Conservation (phyloP, 768 basidiomycete species). For the Suillus alpinus region DNA sequence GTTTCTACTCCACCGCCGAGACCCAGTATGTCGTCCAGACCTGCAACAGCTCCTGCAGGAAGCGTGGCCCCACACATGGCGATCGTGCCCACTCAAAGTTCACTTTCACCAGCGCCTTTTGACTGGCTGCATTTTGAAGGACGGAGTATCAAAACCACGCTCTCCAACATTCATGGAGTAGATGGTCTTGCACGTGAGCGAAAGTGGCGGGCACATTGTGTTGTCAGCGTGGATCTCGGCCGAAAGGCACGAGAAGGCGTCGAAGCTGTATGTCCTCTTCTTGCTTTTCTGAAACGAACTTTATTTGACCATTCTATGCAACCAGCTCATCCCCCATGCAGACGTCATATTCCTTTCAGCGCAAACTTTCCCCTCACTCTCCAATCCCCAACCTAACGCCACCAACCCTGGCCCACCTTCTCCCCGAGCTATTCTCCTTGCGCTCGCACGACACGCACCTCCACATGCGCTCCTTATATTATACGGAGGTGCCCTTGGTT, state of each 20-base stretch:
- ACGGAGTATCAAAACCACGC: constrained; percentile 72
- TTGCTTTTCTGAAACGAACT: background rate
- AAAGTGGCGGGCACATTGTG: constrained; percentile 80
- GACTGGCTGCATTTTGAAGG: constrained; percentile 90
- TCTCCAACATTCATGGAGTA: constrained; percentile 73
- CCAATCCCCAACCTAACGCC: constrained; percentile 43
- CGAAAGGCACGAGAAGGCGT: constrained; percentile 72
- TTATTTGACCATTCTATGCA: constrained; percentile 3
- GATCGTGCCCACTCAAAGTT: constrained; percentile 35
- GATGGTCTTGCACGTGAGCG: constrained; percentile 81
- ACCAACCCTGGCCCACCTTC: constrained; percentile 47
- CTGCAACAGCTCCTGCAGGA: constrained; percentile 24
- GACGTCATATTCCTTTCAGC: constrained; percentile 70
- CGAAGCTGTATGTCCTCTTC: constrained; percentile 59
- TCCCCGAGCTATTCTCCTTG: constrained; percentile 75
- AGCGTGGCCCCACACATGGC: constrained; percentile 7
- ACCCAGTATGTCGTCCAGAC: constrained; percentile 32
- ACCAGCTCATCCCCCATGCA: constrained; percentile 75
- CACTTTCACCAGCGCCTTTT: constrained; percentile 71
- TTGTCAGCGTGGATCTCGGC: constrained; percentile 79
- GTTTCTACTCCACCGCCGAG: constrained; percentile 28
- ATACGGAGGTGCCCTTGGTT: constrained; percentile 77
- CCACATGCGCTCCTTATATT: constrained; percentile 79
- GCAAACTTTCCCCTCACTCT: constrained; percentile 25
- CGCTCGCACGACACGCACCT: constrained; percentile 62